Evolutionary conservation across 1,284 basidiomycete genomes (phyloP).

Genomic region (Boletellus deceptivus): DNA sequence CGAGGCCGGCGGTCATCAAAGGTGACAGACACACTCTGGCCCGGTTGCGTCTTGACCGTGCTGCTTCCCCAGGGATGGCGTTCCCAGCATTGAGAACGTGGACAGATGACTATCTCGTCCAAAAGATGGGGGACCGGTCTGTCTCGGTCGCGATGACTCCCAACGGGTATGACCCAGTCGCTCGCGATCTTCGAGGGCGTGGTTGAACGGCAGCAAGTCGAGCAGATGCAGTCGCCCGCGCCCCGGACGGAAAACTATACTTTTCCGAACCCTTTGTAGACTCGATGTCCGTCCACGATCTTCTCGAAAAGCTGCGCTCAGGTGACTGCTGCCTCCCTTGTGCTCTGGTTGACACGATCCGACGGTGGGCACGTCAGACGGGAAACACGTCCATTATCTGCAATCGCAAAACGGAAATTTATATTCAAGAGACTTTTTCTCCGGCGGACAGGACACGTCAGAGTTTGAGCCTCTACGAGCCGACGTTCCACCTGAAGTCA

Average conservation of each 20-base stretch:
- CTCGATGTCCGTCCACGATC: slow-evolving; percentile 59
- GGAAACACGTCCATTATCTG: slow-evolving; percentile 59
- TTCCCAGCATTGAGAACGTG: slow-evolving; percentile 47
- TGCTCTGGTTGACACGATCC: slow-evolving; percentile 2
- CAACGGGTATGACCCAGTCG: slow-evolving; percentile 57
- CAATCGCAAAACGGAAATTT: slow-evolving; percentile 93
- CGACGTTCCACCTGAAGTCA: slow-evolving; percentile 65
- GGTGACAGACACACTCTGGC: slow-evolving; percentile 37
- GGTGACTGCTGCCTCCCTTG: slow-evolving; percentile 22
- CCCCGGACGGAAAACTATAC: slow-evolving; percentile 56
- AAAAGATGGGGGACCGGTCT: slow-evolving; percentile 49
- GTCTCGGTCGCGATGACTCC: slow-evolving; percentile 83
- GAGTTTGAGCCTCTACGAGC: slow-evolving; percentile 62
- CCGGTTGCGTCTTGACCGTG: not conserved
- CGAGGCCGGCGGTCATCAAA: slow-evolving; percentile 78
- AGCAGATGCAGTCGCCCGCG: slow-evolving; percentile 68
- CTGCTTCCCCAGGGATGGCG: slow-evolving; percentile 37
- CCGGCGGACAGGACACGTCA: slow-evolving; percentile 38
- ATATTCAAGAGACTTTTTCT: slow-evolving; percentile 50
- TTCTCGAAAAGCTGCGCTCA: slow-evolving; percentile 50
- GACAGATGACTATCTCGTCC: slow-evolving; percentile 62
- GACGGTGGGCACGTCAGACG: slow-evolving; percentile 4
- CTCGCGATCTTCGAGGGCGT: not conserved
- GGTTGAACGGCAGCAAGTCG: slow-evolving; percentile 18
- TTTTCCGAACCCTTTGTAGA: slow-evolving; percentile 78